Conservation (phyloP, 2,329 filamentous ascomycete genomes). For the Drechslera avenae region DNA sequence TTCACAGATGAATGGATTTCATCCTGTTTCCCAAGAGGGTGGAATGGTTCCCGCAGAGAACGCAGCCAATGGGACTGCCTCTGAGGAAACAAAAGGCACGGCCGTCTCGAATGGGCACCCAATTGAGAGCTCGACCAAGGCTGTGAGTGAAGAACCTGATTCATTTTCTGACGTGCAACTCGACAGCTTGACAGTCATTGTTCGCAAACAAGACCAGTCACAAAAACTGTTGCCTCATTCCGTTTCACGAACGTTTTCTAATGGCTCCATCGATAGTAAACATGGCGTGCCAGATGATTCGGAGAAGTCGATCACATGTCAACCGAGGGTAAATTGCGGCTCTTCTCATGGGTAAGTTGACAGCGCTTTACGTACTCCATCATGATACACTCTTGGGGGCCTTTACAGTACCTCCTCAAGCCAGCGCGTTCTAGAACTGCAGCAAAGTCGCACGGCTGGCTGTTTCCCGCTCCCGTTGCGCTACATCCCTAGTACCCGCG, state of each 20-base stretch:
- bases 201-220: conserved; percentile 50
- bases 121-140: conserved; percentile 36
- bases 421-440: neutral
- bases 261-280: conserved; percentile 61
- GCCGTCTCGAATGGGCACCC: conserved; percentile 33
- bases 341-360: conserved; percentile 35
- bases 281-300: conserved; percentile 55
- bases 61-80: conserved; percentile 25
- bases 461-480: neutral
- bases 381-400: neutral
- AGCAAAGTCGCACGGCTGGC: neutral
- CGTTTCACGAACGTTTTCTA: conserved; percentile 57
- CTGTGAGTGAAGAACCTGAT: conserved; percentile 47
- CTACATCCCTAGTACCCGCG: neutral
- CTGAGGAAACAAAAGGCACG: conserved; percentile 29
- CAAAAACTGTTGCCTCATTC: conserved; percentile 40
- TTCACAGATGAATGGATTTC: conserved; percentile 39
- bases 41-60: conserved; percentile 16
- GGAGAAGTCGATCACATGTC: conserved; percentile 48
- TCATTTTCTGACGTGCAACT: conserved; percentile 61
- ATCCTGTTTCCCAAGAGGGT: conserved; percentile 23
- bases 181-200: conserved; percentile 58
- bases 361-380: neutral
- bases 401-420: neutral
- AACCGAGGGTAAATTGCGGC: conserved; percentile 45